A percentile compares a stretch with the other conserved stretches of the same genome.
These are phyloP conservation scores for Cyamopsis tetragonoloba DNA, from an alignment of 306 rosid species.

Conservation along the genomic window DNA sequence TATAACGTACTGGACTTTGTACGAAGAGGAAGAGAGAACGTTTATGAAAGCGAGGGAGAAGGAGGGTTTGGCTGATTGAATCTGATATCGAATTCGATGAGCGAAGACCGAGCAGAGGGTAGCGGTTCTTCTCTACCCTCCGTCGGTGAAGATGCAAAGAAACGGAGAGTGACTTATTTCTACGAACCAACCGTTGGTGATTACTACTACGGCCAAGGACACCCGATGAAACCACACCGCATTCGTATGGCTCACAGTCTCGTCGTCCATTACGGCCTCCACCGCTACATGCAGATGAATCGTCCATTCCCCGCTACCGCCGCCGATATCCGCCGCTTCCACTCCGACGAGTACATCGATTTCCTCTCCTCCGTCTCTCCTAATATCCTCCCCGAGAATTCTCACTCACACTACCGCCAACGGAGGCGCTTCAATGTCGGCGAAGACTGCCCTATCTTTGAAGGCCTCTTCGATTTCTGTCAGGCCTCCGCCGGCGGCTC, in stretches of 20 bases:
- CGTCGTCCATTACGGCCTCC: conserved; percentile 62
- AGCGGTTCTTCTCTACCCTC: conserved; percentile 60
- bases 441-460: conserved; percentile 78
- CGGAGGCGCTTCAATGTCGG: conserved; percentile 66
- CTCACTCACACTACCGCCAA: conserved; percentile 40
- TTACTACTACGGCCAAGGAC: conserved; percentile 73
- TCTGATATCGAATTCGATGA: not conserved
- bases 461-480: conserved; percentile 67
- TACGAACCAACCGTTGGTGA: conserved; percentile 74
- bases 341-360: conserved; percentile 61
- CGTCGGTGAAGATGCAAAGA: conserved; percentile 47
- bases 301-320: conserved; percentile 53
- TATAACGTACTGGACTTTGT: too few species aligned
- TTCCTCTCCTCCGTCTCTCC: conserved; percentile 57
- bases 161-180: conserved; percentile 64
- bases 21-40: too few species aligned
- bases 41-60: not conserved
- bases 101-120: conserved; percentile 27
- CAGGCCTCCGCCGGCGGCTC: conserved; percentile 72
- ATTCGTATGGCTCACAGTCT: conserved; percentile 80
- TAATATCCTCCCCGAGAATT: conserved; percentile 35
- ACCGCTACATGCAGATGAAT: conserved; percentile 69
- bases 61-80: not conserved
- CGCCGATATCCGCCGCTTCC: conserved; percentile 53
- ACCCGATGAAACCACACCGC: conserved; percentile 77